Base-by-base conservation (phyloP, 306 rosid genomes). In the Arachis stenosperma region DNA sequence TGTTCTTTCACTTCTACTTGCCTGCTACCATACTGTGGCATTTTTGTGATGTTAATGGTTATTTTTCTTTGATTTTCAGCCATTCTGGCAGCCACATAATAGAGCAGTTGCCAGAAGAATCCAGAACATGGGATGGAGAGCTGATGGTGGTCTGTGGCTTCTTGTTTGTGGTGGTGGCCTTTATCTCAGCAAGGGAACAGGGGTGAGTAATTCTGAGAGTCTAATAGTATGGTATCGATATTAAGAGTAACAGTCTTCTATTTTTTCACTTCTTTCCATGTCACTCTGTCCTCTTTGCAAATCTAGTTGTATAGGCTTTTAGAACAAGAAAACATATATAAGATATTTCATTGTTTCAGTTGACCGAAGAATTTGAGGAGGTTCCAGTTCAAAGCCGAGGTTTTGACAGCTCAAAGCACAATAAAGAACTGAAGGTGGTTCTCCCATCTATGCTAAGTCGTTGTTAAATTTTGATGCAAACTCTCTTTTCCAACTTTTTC, bases 61-160 rank as follows among this genome's bases (percentile, higher is more conserved):
- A 33, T n/a, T 42, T 68, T 79, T 57, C 70, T 53, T 40, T 67
- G 56, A 44, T 61, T 65, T 88, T 65, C 89, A 93, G 98, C 86
- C 97, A 67, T 93, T 50, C 87, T 93, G 98, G 98, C 98, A 93
- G 78, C 98, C 98, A 27, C 98, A 93, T 83, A 93, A 93, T 70
- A 89, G 97, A 88, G 87, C 98, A 59, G 77, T 89, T 72, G 98
- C 97, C 29, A 88, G 98, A 83, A 94, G 98, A 87, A 91, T 94
- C 74, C 98, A 94, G 76, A 94, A 91, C 86, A 94, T 94, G 98
- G 98, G 98, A 60, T 94, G 98, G 98, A 91, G 98, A 89, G 95
- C 97, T 61, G 98, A 94, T 81, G 98, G 97, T 78, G 98, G 98
- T 80, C 95, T 94, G 62, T 94, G 97, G 97, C 98, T 94, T 81